Conservation (phyloP, 1,139 yeast species). For the Casaregolazyma suthepensis region DNA sequence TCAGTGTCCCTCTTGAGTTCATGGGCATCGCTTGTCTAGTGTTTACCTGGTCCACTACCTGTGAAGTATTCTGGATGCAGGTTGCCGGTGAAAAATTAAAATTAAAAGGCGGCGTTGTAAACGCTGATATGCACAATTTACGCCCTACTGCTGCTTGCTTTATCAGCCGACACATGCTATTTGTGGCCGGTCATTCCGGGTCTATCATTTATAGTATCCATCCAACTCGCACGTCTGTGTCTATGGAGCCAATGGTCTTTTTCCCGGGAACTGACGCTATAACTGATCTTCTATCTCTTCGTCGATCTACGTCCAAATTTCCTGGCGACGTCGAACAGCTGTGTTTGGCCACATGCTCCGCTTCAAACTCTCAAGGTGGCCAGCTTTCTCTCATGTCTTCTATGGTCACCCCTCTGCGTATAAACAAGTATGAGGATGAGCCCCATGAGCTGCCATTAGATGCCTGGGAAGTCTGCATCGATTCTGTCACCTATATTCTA, state of each 20-base stretch:
- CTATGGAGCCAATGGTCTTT: background rate
- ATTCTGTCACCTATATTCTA: background rate
- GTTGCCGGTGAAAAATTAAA: background rate
- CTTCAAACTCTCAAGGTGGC: background rate
- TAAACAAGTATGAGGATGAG: background rate
- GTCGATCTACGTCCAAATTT: background rate
- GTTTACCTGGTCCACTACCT: background rate
- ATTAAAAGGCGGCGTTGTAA: background rate
- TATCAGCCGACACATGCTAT: background rate
- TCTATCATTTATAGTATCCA: background rate
- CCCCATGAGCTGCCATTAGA: background rate
- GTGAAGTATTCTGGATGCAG: background rate
- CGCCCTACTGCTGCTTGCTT: background rate
- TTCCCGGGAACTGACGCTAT: slow-evolving; percentile 5
- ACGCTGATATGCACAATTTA: background rate
- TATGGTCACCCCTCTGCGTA: background rate
- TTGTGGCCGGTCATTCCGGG: slow-evolving; percentile 4
- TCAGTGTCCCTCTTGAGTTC: background rate
- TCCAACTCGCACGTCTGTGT: background rate
- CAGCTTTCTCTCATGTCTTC: background rate
- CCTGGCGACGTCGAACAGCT: background rate
- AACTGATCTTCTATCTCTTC: background rate
- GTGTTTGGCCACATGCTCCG: background rate
- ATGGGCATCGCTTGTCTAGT: background rate
- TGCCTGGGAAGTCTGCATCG: background rate